Conservation (phyloP, 208 protist species). For the Crithidia bombi region DNA sequence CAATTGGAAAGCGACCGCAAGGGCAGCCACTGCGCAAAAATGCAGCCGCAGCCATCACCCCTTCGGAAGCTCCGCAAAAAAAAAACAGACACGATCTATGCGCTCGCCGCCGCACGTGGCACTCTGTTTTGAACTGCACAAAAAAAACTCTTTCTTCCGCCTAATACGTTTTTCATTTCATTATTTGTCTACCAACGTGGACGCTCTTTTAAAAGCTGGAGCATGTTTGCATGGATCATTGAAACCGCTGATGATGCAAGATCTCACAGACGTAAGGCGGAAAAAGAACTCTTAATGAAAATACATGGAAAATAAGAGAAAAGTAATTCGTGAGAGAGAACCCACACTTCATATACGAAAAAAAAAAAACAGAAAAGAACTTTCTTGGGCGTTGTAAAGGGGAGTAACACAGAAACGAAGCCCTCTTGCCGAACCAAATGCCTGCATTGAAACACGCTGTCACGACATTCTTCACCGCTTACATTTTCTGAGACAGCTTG, state of each 20-base stretch:
- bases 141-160: conserved; percentile 3
- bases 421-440: no score
- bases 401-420: no score
- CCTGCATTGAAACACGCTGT: no score
- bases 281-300: conserved; percentile 21
- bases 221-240: neutral
- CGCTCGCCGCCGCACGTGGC: no score
- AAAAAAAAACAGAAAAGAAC: conserved; percentile 30
- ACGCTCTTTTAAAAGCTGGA: neutral
- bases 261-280: neutral
- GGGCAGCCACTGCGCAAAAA: no score
- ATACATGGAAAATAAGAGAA: conserved; percentile 21
- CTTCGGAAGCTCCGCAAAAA: no score
- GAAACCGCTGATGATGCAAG: neutral
- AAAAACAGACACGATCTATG: no score
- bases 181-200: conserved; percentile 1
- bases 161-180: no score
- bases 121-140: conserved; percentile 2
- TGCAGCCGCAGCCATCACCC: no score
- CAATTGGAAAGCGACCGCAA: no score
- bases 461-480: no score
- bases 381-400: no score
- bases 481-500: neutral
- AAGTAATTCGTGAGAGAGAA: conserved; percentile 9
- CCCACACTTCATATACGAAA: neutral